phyloP scores from a whole-genome alignment of 1,139 yeast species.

The Taiozyma sp. region DNA sequence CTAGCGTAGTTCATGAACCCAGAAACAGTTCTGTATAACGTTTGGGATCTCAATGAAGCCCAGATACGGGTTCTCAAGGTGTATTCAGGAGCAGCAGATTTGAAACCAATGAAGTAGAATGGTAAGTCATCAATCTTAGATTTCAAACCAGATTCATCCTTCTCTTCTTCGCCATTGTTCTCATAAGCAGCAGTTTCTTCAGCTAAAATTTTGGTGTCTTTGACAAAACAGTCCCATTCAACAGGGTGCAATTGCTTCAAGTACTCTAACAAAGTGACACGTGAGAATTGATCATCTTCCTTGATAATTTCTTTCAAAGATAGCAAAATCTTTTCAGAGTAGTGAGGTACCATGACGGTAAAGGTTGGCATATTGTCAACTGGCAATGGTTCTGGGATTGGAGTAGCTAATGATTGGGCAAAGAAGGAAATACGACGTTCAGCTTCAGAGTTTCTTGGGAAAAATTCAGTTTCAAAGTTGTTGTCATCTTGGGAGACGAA shows the following conservation, averaged over 20 bases:
- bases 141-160: constrained; percentile 66
- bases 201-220: constrained; percentile 96
- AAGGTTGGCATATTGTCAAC: constrained; percentile 99
- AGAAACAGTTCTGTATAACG: constrained; percentile 95
- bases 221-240: constrained; percentile 99
- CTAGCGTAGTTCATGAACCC: constrained; percentile 99
- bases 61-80: constrained; percentile 97
- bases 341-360: constrained; percentile 96
- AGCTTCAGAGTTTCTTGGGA: constrained; percentile 95
- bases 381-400: constrained; percentile 97
- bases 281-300: constrained; percentile 97
- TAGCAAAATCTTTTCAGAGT: constrained; percentile 91
- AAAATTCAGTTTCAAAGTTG: constrained; percentile 86
- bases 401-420: constrained; percentile 97
- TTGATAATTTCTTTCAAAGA: constrained; percentile 96
- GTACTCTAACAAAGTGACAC: constrained; percentile 93
- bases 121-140: constrained; percentile 95
- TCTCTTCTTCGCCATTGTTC: constrained; percentile 64
- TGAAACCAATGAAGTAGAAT: constrained; percentile 98
- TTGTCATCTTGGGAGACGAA: constrained; percentile 97
- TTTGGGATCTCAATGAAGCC: constrained; percentile 98
- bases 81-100: constrained; percentile 98
- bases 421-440: constrained; percentile 99
- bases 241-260: constrained; percentile 97
- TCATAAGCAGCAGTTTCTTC: constrained; percentile 93